Base-by-base conservation (phyloP, 1,284 basidiomycete genomes). In the Irpex rosettiformis region DNA sequence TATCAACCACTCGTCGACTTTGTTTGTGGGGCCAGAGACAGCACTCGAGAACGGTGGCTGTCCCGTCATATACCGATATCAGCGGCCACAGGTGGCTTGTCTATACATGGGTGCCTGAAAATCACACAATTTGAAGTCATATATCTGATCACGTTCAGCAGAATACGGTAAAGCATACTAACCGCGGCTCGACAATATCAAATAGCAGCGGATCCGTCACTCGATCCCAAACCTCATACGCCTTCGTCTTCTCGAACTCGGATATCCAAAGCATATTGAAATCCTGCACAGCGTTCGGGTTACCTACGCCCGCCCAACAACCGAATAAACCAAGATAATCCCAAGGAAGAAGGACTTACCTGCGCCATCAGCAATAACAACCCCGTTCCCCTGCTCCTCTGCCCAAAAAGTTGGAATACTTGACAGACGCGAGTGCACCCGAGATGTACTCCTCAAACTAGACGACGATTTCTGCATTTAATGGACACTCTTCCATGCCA, bases 151-250 rank as follows among this genome's bases (percentile, higher is more conserved):
- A n/a, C n/a, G n/a, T n/a, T n/a, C n/a, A n/a, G n/a, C 30, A 33
- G 30, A 16, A 37, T 10, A 37, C 30, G 30, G 29, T 55, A 54
- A 42, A n/a, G 72, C 21, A 8, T n/a, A 21, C 82, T 54, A 67
- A 93, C 89, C 89, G 79, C 45, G 94, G 91, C 72, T 98, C 95
- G 58, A 94, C 82, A 55, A 97, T 90, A 71, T 98, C 95, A 69
- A 97, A 97, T 21, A 97, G 73, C 63, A 92, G 78, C 2, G 91
- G 88, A 72, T 97, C 94, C 0, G 95, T 97, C 29, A 86, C 84
- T 45, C 84, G 78, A 57, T 96, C 84, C 95, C 95, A 98, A 1
- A 93, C 82, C 59, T 90, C 86, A 69, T 86, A 94, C 0, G 93
- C 93, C 62, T 88, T 83, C 10, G 94, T 94, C 63, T 79, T 80